Conservation (phyloP, 2,329 filamentous ascomycete species). For the Massarina eburnea region DNA sequence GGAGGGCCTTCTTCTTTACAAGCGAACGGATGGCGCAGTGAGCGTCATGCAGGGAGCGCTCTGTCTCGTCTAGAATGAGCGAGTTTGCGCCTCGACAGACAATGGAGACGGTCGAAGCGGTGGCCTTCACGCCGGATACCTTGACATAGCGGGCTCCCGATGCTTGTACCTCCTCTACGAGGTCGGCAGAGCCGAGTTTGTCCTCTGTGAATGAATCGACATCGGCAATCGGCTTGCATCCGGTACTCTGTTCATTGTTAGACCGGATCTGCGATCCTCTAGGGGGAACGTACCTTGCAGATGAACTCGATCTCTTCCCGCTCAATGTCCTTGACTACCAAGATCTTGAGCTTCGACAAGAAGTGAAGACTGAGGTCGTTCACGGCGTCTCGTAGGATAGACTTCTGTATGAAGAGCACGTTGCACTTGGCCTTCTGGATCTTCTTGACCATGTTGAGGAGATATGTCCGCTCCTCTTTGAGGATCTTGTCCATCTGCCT, state of each 20-base stretch:
- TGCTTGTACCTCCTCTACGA: conserved; percentile 88
- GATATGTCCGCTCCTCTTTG: conserved; percentile 97
- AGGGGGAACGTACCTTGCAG: conserved; percentile 65
- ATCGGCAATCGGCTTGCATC: conserved; percentile 98
- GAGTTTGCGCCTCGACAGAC: conserved; percentile 92
- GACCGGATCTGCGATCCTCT: not conserved
- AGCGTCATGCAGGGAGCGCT: conserved; percentile 94
- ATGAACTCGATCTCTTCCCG: conserved; percentile 98
- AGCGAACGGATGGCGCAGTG: conserved; percentile 96
- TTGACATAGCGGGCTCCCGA: conserved; percentile 92
- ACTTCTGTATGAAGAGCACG: conserved; percentile 97
- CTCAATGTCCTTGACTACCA: conserved; percentile 97
- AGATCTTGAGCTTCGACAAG: conserved; percentile 92
- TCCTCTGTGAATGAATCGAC: conserved; percentile 98
- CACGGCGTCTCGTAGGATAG: conserved; percentile 93
- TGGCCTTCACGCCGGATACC: conserved; percentile 85
- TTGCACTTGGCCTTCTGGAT: conserved; percentile 99
- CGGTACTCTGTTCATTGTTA: conserved; percentile 64
- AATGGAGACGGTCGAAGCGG: conserved; percentile 85
- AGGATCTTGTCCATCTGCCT: conserved; percentile 99
- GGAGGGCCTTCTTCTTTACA: conserved; percentile 99
- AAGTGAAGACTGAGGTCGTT: conserved; percentile 98
- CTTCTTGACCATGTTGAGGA: conserved; percentile 99
- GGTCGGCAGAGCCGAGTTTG: conserved; percentile 90
- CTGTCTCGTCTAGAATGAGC: conserved; percentile 93